Evolutionary conservation across 2,329 filamentous ascomycete species (phyloP).

Genomic region (Phialophora tarda): DNA sequence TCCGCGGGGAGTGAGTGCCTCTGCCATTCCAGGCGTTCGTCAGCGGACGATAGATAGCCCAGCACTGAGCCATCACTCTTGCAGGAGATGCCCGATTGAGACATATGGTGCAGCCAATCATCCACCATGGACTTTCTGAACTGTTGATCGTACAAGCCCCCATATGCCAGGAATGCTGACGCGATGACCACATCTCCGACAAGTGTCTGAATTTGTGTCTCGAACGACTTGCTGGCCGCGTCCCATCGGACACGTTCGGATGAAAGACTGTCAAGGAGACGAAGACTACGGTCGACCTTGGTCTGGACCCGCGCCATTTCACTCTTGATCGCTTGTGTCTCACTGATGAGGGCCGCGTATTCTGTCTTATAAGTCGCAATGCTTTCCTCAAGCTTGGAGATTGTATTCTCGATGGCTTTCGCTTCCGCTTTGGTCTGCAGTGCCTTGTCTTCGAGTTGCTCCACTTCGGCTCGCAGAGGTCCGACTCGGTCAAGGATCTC

Average conservation of each 20-base stretch:
- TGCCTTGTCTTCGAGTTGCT: conserved; percentile 82
- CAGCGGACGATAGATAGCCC: conserved; percentile 94
- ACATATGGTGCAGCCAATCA: conserved; percentile 93
- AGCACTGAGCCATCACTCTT: conserved; percentile 94
- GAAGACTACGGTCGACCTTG: conserved; percentile 96
- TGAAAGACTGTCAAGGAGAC: conserved; percentile 90
- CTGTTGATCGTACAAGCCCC: conserved; percentile 95
- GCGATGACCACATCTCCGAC: conserved; percentile 95
- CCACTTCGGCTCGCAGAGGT: conserved; percentile 87
- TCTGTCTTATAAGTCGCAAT: conserved; percentile 96
- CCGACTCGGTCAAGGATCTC: conserved; percentile 94
- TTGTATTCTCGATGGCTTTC: conserved; percentile 86
- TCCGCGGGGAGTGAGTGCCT: conserved; percentile 91
- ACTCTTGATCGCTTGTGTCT: conserved; percentile 94
- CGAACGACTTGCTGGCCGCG: conserved; percentile 95
- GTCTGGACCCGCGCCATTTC: conserved; percentile 97
- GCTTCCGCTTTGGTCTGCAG: conserved; percentile 93
- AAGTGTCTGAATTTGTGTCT: conserved; percentile 95
- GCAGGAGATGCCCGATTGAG: conserved; percentile 88
- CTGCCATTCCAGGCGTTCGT: conserved; percentile 94
- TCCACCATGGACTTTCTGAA: conserved; percentile 98
- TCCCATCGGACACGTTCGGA: conserved; percentile 95
- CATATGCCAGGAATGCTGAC: conserved; percentile 96
- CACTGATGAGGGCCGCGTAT: conserved; percentile 93
- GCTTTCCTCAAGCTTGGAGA: conserved; percentile 81